Evolutionary conservation across 2,329 filamentous ascomycete genomes (phyloP).

Genomic region (Aquanectria penicillioides): DNA sequence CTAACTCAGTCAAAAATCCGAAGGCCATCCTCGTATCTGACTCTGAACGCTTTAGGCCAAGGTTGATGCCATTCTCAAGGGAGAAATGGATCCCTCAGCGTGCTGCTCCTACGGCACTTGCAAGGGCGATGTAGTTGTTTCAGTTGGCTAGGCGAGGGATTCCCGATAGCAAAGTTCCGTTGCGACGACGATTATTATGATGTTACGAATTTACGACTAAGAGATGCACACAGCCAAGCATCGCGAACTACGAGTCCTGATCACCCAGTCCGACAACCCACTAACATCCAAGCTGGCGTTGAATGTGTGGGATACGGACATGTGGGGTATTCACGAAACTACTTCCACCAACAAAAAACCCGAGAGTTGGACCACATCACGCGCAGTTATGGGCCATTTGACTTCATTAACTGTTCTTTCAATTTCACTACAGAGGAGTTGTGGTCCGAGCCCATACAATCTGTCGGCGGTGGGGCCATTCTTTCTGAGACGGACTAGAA

Average conservation of each 20-base stretch:
- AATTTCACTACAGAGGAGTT: no score
- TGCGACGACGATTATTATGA: constrained; percentile 27
- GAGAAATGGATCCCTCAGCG: constrained; percentile 57
- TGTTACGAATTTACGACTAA: constrained; percentile 29
- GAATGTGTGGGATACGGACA: neutral
- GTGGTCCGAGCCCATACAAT: constrained; percentile 1
- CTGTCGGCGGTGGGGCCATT: constrained; percentile 15
- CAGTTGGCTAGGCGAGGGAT: constrained; percentile 48
- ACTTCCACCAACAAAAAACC: no score
- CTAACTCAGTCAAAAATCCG: neutral
- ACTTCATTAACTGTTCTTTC: neutral
- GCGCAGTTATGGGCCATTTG: neutral
- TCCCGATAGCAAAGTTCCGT: neutral
- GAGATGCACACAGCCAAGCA: neutral
- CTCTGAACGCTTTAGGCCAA: constrained; percentile 38
- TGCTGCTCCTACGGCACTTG: constrained; percentile 66
- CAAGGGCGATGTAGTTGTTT: constrained; percentile 60
- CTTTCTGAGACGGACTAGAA: constrained; percentile 11
- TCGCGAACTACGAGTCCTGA: neutral
- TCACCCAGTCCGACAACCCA: neutral
- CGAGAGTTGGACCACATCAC: neutral
- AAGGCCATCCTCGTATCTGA: constrained; percentile 8
- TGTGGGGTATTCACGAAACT: neutral
- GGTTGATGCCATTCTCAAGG: constrained; percentile 57
- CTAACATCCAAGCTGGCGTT: neutral